Evolutionary conservation across 805 yeast species (phyloP).

Genomic region (Schwanniomyces sp.): DNA sequence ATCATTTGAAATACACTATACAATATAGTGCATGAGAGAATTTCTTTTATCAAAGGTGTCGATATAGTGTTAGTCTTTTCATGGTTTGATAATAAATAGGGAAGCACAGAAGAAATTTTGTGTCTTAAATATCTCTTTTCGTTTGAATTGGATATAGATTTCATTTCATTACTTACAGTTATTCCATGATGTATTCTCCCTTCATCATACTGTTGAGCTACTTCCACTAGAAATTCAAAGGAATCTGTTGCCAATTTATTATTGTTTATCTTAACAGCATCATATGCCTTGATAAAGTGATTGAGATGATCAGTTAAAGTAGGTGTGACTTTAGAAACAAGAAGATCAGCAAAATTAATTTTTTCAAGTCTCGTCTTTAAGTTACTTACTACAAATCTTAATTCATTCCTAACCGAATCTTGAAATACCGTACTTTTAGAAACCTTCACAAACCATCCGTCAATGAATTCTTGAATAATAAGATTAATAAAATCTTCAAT

Average conservation of each 20-base stretch:
- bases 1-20: conserved; percentile 57
- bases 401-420: conserved; percentile 43
- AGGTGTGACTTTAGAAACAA: conserved; percentile 63
- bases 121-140: conserved; percentile 52
- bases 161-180: conserved; percentile 26
- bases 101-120: conserved; percentile 44
- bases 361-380: conserved; percentile 42
- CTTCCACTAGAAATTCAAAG: conserved; percentile 38
- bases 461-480: conserved; percentile 53
- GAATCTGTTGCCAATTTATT: conserved; percentile 9
- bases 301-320: conserved; percentile 63
- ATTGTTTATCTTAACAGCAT: conserved; percentile 24
- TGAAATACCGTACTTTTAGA: conserved; percentile 30
- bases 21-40: conserved; percentile 49
- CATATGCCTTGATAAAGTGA: conserved; percentile 46
- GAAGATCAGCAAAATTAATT: conserved; percentile 55
- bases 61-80: conserved; percentile 53
- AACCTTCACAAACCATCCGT: conserved; percentile 55
- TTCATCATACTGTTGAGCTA: conserved; percentile 45
- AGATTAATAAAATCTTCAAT: conserved; percentile 50
- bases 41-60: conserved; percentile 55
- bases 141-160: conserved; percentile 24
- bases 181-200: conserved; percentile 62
- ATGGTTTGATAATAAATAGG: conserved; percentile 45
- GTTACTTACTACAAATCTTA: conserved; percentile 39